Evolutionary conservation across 2,329 filamentous ascomycete genomes (phyloP).

Genomic region (Chaetomiaceae sp.): DNA sequence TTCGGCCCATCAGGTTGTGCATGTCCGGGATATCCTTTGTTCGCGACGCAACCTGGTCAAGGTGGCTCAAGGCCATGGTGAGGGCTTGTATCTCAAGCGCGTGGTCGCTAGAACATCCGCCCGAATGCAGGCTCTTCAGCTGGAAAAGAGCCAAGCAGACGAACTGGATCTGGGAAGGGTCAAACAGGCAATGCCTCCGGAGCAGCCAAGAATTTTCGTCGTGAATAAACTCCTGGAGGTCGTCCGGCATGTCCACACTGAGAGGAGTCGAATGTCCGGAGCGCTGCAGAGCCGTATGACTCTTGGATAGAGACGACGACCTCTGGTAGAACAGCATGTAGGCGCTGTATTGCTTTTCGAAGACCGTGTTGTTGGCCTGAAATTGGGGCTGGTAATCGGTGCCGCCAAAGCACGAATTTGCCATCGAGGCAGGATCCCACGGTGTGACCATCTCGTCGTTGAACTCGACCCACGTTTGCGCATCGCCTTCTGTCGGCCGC

Average conservation of each 20-base stretch:
- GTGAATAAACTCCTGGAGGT: conserved; percentile 56
- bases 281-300: conserved; percentile 43
- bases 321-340: conserved; percentile 99
- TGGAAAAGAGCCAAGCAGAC: conserved; percentile 57
- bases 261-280: conserved; percentile 36
- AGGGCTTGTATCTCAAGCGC: conserved; percentile 47
- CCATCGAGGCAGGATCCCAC: conserved; percentile 71
- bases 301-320: conserved; percentile 56
- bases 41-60: conserved; percentile 71
- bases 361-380: conserved; percentile 42
- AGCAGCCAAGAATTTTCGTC: conserved; percentile 69
- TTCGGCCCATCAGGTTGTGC: conserved; percentile 38
- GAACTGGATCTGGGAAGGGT: conserved; percentile 65
- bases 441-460: conserved; percentile 79
- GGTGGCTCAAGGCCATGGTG: conserved; percentile 54
- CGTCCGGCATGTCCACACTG: conserved; percentile 41
- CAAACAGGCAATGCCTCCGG: conserved; percentile 73
- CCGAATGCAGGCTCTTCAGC: conserved; percentile 45
- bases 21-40: conserved; percentile 64
- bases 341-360: conserved; percentile 74
- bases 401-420: conserved; percentile 76
- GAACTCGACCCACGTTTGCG: conserved; percentile 76
- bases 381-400: conserved; percentile 48
- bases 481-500: conserved; percentile 51
- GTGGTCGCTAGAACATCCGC: conserved; percentile 47